These are phyloP conservation scores for Clathrus columnatus DNA, from an alignment of 768 basidiomycete species.

Conservation along the genomic window DNA sequence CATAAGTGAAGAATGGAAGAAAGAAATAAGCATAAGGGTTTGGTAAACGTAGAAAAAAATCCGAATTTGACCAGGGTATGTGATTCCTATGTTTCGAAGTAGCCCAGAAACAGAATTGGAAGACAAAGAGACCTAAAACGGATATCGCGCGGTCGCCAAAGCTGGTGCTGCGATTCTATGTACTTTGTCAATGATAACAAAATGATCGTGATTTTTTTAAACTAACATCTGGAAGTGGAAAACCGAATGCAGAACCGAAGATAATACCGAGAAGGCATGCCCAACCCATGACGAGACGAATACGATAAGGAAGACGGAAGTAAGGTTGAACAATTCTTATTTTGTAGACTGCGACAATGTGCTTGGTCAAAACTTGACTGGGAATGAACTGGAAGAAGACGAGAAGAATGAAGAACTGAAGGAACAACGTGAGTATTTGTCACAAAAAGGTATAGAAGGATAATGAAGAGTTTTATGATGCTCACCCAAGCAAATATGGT, in stretches of 20 bases:
- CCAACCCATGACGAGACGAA: constrained; percentile 65
- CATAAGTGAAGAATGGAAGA: neutral
- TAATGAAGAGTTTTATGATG: constrained; percentile 34
- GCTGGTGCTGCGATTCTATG: constrained; percentile 37
- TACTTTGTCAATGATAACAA: constrained; percentile 1
- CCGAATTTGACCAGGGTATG: constrained; percentile 56
- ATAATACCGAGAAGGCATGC: constrained; percentile 65
- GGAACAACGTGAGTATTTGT: no score
- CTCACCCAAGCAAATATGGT: constrained; percentile 76
- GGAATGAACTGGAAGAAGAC: constrained; percentile 82
- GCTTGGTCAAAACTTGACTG: constrained; percentile 56
- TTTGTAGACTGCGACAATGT: constrained; percentile 64
- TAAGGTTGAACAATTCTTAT: constrained; percentile 60
- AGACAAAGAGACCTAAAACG: constrained; percentile 68
- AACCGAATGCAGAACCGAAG: constrained; percentile 84
- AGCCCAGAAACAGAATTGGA: constrained; percentile 68
- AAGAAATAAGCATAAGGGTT: constrained; percentile 1
- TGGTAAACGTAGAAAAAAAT: constrained; percentile 4
- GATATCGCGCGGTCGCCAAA: constrained; percentile 78
- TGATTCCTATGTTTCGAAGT: constrained; percentile 53
- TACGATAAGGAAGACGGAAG: constrained; percentile 43
- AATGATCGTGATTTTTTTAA: constrained; percentile 10
- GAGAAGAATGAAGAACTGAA: constrained; percentile 27
- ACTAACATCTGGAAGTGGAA: constrained; percentile 48
- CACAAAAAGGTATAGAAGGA: neutral